Percentiles rank a stretch among this genome's conserved stretches.
Evolutionary conservation across 495 filamentous ascomycete species (phyloP).

Genomic region (Hypoxylon crocopeplum): DNA sequence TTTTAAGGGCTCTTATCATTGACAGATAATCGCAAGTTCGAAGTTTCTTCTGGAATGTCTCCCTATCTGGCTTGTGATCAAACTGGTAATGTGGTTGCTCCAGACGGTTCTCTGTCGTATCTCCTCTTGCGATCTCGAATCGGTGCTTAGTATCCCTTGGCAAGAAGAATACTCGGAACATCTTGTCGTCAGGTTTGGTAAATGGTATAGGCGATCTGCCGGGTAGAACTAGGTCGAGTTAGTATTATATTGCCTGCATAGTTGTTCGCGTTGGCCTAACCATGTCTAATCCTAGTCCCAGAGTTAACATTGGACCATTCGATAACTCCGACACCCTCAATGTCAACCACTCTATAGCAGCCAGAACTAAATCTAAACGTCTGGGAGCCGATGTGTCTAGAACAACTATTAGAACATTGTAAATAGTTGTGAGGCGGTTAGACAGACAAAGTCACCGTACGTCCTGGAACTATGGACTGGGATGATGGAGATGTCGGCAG

Average conservation of each 20-base stretch:
- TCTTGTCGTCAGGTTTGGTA: slow-evolving; percentile 27
- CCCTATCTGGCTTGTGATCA: slow-evolving; percentile 18
- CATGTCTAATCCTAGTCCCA: slow-evolving; percentile 10
- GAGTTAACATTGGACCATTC: slow-evolving; percentile 15
- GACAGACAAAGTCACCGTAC: slow-evolving; percentile 18
- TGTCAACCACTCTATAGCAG: slow-evolving; percentile 9
- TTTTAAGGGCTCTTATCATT: slow-evolving; percentile 18
- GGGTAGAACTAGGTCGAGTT: slow-evolving; percentile 14
- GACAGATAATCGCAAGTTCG: slow-evolving; percentile 15
- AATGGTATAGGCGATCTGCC: slow-evolving; percentile 16
- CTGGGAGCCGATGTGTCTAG: slow-evolving; percentile 17
- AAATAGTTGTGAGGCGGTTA: background rate
- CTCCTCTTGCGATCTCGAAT: slow-evolving; percentile 17
- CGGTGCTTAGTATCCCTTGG: slow-evolving; percentile 18
- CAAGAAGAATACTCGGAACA: slow-evolving; percentile 14
- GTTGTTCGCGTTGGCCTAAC: background rate
- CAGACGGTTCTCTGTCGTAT: background rate
- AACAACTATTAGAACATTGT: background rate
- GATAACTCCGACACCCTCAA: slow-evolving; percentile 2
- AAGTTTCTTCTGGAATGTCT: slow-evolving; percentile 22
- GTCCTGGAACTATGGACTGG: slow-evolving; percentile 3
- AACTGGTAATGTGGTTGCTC: slow-evolving; percentile 25
- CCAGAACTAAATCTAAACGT: slow-evolving; percentile 8
- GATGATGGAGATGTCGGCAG: slow-evolving; percentile 1
- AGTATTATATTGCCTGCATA: background rate